Conservation (phyloP, 2,329 filamentous ascomycete genomes). For the Pestalotiopsis sp. region DNA sequence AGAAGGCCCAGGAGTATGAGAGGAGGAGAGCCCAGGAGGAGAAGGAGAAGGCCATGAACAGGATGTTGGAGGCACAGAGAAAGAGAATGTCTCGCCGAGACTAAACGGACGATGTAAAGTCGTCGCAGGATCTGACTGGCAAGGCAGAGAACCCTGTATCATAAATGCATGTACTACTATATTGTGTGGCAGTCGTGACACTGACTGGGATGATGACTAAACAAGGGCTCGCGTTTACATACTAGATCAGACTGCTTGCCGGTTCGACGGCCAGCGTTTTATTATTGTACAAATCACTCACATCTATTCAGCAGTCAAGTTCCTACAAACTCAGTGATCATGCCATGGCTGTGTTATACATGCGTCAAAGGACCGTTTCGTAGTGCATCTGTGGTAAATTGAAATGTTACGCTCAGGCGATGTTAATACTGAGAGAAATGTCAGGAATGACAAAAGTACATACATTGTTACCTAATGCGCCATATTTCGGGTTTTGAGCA, state of each 20-base stretch:
- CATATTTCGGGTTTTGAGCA: too few species aligned
- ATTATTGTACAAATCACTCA: neutral
- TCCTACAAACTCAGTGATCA: neutral
- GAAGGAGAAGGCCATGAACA: conserved; percentile 41
- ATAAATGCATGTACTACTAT: conserved; percentile 4
- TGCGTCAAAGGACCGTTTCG: too few species aligned
- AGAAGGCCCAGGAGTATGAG: conserved; percentile 32
- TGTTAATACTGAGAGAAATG: too few species aligned
- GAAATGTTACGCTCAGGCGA: too few species aligned
- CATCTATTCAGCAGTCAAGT: neutral
- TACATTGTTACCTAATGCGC: too few species aligned
- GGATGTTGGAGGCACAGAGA: conserved; percentile 12
- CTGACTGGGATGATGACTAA: neutral
- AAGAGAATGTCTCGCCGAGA: conserved; percentile 5
- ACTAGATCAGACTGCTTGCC: neutral
- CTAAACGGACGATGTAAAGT: neutral
- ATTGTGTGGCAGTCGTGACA: neutral
- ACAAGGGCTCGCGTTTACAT: neutral
- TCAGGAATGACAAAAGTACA: too few species aligned
- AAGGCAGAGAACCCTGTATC: neutral
- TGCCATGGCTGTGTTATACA: too few species aligned
- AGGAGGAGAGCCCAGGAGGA: conserved; percentile 31
- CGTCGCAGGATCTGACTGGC: neutral
- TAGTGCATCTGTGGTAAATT: too few species aligned
- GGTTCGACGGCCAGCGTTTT: neutral